Percentiles rank a stretch among this genome's conserved stretches.
These are phyloP conservation scores for Neospora caninum DNA, from an alignment of 169 alveolate species.

Conservation along the genomic window DNA sequence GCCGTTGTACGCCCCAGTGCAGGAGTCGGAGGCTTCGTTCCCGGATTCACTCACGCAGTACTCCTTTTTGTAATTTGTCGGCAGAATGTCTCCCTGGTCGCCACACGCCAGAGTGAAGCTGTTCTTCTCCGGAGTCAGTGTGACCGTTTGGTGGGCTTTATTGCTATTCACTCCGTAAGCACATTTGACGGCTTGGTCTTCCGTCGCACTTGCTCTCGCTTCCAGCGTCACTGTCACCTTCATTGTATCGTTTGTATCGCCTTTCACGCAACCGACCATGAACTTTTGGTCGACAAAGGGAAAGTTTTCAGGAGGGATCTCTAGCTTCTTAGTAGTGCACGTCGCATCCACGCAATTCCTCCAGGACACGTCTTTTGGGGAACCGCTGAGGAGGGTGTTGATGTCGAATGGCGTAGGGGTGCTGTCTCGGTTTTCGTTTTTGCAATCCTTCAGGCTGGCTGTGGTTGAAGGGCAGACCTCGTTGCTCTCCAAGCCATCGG, in stretches of 20 bases:
- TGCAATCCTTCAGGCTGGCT: no score
- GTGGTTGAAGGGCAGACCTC: no score
- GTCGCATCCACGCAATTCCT: no score
- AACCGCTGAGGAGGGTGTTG: no score
- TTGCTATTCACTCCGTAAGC: neutral
- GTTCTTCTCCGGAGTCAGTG: constrained; percentile 1
- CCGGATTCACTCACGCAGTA: neutral
- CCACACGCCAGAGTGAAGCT: neutral
- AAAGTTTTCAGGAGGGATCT: neutral
- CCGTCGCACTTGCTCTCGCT: neutral
- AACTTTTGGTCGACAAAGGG: neutral
- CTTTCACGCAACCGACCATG: neutral
- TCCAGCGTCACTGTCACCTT: neutral
- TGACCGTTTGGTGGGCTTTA: neutral
- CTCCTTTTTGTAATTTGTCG: neutral
- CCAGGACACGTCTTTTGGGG: no score
- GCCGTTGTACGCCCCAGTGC: neutral
- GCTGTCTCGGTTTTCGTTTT: no score
- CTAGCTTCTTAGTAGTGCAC: neutral
- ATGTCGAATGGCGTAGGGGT: no score
- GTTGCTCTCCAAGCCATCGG: no score
- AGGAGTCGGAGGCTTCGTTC: neutral
- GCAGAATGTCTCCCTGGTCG: neutral
- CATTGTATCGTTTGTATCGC: neutral
- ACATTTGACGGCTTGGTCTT: neutral